Evolutionary conservation across 305 asterid genomes (phyloP), one percentile per base, ranked within the genome.

Genomic region (Ilex paraguariensis): DNA sequence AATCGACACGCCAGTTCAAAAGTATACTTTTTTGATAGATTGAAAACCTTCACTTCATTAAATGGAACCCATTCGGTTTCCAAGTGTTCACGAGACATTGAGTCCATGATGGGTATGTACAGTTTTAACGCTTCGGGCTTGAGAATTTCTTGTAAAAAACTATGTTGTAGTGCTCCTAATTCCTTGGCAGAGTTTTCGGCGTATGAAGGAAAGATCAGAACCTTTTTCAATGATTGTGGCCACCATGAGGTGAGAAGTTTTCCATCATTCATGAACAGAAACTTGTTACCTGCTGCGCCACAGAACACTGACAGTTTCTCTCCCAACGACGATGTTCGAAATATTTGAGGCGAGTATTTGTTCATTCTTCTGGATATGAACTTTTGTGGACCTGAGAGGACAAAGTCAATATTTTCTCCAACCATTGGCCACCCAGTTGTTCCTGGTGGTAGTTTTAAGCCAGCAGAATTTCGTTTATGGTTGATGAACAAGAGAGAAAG

Each of bases 251-350:
- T 71, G 8, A 66, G 56, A 8, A 71, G 68, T 28, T 66, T 71
- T 68, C 31, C 42, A 32, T 71, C 72, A 63, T 45, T 72, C 6
- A 73, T 56, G 66, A 72, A 67, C 39, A 72, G 33, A 33, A 67
- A 67, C 51, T 72, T 67, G 53, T 72, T 72, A 36, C 77, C 73
- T n/a, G 52, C 73, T 16, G 77, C 77, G 28, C 77, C 77, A 28
- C 77, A 72, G 44, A 72, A 72, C 16, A 72, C 59, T 36, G 73
- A 70, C 73, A 67, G 36, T 32, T 67, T 59, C 52, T 46, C 52
- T 46, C 52, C 52, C 13, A 46, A 13, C 52, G 5, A 46, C 12
- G 52, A 46, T 10, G 52, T 46, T 46, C 10, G 52, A 12, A 46
- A 46, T 46, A 46, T 15, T 46, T 46, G 12, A 8, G 52, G 52